These are phyloP conservation scores for Neurospora crassa DNA, from an alignment of 2,329 filamentous ascomycete species.

Conservation along the genomic window DNA sequence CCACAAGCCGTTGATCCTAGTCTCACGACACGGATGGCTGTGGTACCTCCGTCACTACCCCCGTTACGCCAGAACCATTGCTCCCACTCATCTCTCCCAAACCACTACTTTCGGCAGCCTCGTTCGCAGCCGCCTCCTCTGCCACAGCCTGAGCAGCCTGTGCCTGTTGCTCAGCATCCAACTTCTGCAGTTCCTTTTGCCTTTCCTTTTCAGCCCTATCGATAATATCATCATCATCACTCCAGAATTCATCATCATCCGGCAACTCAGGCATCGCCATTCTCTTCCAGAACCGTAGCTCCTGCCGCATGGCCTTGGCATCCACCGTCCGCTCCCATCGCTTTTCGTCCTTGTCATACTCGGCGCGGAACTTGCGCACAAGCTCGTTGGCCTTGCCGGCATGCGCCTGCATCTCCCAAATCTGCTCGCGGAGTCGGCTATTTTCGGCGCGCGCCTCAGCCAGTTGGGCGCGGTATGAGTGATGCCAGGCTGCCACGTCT, in stretches of 20 bases:
- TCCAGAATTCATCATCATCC: conserved; percentile 53
- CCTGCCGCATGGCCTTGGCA: conserved; percentile 43
- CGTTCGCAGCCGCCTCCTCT: conserved; percentile 4
- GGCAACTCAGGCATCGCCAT: conserved; percentile 52
- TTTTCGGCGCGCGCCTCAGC: conserved; percentile 58
- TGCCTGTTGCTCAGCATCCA: conserved; percentile 29
- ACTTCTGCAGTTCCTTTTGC: conserved; percentile 39
- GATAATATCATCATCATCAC: conserved; percentile 55
- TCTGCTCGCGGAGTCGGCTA: conserved; percentile 51
- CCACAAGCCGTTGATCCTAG: background rate
- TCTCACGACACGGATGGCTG: background rate
- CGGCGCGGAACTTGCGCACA: conserved; percentile 46
- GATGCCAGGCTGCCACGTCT: conserved; percentile 56
- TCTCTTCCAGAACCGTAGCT: conserved; percentile 57
- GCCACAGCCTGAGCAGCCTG: conserved; percentile 11
- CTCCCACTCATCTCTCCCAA: conserved; percentile 2
- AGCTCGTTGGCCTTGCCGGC: conserved; percentile 48
- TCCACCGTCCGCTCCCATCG: conserved; percentile 45
- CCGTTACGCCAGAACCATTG: background rate
- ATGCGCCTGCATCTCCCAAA: conserved; percentile 56
- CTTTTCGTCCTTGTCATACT: conserved; percentile 45
- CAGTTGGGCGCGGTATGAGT: conserved; percentile 54
- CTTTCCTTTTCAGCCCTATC: conserved; percentile 51
- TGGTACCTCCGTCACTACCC: background rate
- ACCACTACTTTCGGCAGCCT: conserved; percentile 18